Evolutionary conservation across 148 eudicot species (phyloP).

Genomic region (Mesembryanthemum crystallinum): DNA sequence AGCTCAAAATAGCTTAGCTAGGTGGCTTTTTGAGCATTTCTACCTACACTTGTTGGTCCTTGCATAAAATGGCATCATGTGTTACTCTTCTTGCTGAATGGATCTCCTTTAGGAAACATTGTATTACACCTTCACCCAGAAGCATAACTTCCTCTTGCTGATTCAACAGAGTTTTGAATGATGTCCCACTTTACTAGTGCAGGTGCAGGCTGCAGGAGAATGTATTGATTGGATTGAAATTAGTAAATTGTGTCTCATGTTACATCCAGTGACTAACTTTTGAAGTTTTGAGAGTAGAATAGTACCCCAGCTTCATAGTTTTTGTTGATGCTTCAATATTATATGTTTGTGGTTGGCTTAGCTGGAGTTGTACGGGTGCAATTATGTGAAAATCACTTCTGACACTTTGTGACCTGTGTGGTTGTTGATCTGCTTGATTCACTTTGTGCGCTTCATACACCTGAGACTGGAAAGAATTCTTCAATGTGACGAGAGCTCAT

Average conservation of each 20-base stretch:
- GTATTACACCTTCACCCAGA: background rate
- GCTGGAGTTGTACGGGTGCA: conserved; percentile 45
- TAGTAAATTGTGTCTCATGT: background rate
- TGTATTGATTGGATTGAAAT: background rate
- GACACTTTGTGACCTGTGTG: conserved; percentile 24
- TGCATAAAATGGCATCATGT: background rate
- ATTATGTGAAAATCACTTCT: conserved; percentile 18
- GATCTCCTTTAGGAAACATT: background rate
- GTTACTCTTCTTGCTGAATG: background rate
- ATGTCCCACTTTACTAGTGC: conserved; percentile 22
- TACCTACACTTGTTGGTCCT: background rate
- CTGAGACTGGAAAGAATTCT: conserved; percentile 23
- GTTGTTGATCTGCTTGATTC: conserved; percentile 23
- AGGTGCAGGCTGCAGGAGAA: conserved; percentile 37
- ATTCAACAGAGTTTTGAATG: background rate
- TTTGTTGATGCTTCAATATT: conserved; percentile 26
- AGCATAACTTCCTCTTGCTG: background rate
- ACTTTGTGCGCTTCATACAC: conserved; percentile 29
- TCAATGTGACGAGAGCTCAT: background rate
- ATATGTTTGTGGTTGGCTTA: conserved; percentile 38
- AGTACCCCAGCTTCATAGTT: conserved; percentile 29
- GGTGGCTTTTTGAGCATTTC: background rate
- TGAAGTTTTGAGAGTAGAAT: background rate
- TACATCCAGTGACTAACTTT: background rate
- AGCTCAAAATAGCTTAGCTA: background rate